Evolutionary conservation across 2,329 filamentous ascomycete species (phyloP), one percentile per base, ranked within the genome.

Genomic region (Bipolaris cookei): DNA sequence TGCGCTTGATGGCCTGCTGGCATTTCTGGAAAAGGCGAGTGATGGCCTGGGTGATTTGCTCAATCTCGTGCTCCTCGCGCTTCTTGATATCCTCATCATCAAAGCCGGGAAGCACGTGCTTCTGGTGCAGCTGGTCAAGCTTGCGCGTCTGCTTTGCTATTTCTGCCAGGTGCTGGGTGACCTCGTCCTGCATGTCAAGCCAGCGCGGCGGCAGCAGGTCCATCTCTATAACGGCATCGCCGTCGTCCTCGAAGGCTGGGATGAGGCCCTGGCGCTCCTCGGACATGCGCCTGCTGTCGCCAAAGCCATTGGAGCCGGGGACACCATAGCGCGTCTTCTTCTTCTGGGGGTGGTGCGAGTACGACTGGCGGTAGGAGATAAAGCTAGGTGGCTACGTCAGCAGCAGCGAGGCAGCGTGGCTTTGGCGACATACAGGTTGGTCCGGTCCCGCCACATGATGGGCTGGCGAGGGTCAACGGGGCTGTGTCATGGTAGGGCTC

Each of bases 301-400:
- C 75, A 64, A 77, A 84, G 61, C 81, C 84, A 75, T 85, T 82
- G 69, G 85, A 84, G 61, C 82, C 78, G 54, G 84, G 78, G 54
- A 81, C 76, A 54, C 71, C 75, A 71, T 79, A 77, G 70, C 88
- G 88, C 66, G 88, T 92, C 79, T 92, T 92, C 80, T 96, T 93
- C 59, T 25, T 42, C 39, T 88, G 86, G 51, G 95, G 95, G 76
- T 97, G 93, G 78, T 98, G 95, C 70, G 92, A 88, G 80, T 97
- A 98, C 71, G 94, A 98, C 82, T 99, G 95, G 73, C 95, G 93
- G 84, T 98, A 99, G 78, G 95, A 98, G 77, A 99, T 95, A 78
- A 96, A 99, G 76, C 94, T 97, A 74, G 66, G 77, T 65, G 68
- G 58, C 66, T 68, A 69, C 65, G 70, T 77, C 66, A 78, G 74